Base-by-base conservation (phyloP, 2,329 filamentous ascomycete species). In the Hymenoscyphus albidus region DNA sequence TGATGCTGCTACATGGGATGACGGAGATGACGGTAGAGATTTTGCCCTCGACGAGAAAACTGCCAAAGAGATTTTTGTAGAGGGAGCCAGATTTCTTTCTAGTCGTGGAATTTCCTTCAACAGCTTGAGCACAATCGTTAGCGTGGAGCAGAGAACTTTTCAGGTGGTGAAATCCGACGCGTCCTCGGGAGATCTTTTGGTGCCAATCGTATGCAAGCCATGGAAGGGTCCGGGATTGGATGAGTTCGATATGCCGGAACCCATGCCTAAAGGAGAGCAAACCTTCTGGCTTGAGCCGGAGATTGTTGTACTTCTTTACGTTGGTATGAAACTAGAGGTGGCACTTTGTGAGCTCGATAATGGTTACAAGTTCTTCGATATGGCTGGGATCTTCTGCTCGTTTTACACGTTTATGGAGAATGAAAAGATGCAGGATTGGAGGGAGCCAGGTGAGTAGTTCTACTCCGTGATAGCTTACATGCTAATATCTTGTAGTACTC, bases 361-460 rank as follows among this genome's bases (percentile, higher is more conserved):
- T 31, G 88, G 86, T 2, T 65, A 91, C 31, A 81, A 80, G 67
- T 92, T 89, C 74, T 84, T 93, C 73, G 88, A 88, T 72, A 76
- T 80, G 1, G 74, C 89, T 16, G 80, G 80, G 0, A 74, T 88
- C 12, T 82, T 84, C 64, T 85, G 85, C 2, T 84, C 83, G 0
- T 91, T 90, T 73, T 86, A 90, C 72, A 83, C 80, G 0, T 85
- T 86, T 64, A 77, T 93, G 32, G 82, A 85, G 0, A 91, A 93
- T 74, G 85, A 88, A 69, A 78, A 90, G 68, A 90, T 93, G 88
- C 71, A 81, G 27, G 76, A 81, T 18, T 93, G 85, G 82, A 90
- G 87, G 74, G 77, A 83, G 31, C 88, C 88, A 51, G 67, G 73
- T 73, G 64, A 64, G 68, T 35, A 27, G 27, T 27, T 27, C 27